phyloP scores from a whole-genome alignment of 495 filamentous ascomycete genomes.

The Penicillium odoratum region DNA sequence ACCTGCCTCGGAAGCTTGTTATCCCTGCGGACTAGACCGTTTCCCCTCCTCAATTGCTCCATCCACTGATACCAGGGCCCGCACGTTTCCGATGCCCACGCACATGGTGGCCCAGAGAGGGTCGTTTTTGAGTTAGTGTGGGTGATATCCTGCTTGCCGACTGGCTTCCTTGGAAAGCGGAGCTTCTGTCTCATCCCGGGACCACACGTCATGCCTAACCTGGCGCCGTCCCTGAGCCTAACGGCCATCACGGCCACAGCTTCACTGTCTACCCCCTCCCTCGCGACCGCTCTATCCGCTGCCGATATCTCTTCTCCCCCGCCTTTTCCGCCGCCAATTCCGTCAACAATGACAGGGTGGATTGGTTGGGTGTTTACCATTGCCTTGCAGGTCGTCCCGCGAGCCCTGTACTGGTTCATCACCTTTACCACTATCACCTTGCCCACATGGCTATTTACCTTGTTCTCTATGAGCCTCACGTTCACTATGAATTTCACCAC shows the following conservation, averaged over 20 bases:
- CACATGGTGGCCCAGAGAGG: slow-evolving; percentile 4
- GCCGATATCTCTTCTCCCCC: slow-evolving; percentile 25
- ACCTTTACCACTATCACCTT: slow-evolving; percentile 85
- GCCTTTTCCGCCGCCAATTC: slow-evolving; percentile 30
- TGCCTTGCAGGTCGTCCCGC: slow-evolving; percentile 59
- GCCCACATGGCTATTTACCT: slow-evolving; percentile 84
- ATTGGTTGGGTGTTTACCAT: slow-evolving; percentile 45
- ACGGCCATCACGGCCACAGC: slow-evolving; percentile 18
- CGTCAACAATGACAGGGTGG: slow-evolving; percentile 48
- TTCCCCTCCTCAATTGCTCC: slow-evolving; percentile 14
- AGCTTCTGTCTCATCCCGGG: slow-evolving; percentile 4
- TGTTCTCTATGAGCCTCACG: slow-evolving; percentile 93
- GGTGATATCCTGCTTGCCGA: slow-evolving; percentile 8
- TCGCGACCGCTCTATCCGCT: slow-evolving; percentile 22
- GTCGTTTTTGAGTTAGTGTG: slow-evolving; percentile 14
- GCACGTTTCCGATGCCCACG: slow-evolving; percentile 27
- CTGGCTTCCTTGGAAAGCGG: slow-evolving; percentile 10
- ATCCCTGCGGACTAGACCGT: background rate
- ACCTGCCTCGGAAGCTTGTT: slow-evolving; percentile 1
- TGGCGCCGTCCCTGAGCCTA: slow-evolving; percentile 28
- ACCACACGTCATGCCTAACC: slow-evolving; percentile 7
- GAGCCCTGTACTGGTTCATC: slow-evolving; percentile 76
- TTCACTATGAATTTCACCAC: slow-evolving; percentile 99
- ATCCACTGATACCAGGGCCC: slow-evolving; percentile 24
- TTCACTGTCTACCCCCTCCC: slow-evolving; percentile 16